Percentiles rank a stretch among this genome's conserved stretches.
Conservation (phyloP, 371 early-diverging fungal genomes). For the Syncephalis plumigaleata region DNA sequence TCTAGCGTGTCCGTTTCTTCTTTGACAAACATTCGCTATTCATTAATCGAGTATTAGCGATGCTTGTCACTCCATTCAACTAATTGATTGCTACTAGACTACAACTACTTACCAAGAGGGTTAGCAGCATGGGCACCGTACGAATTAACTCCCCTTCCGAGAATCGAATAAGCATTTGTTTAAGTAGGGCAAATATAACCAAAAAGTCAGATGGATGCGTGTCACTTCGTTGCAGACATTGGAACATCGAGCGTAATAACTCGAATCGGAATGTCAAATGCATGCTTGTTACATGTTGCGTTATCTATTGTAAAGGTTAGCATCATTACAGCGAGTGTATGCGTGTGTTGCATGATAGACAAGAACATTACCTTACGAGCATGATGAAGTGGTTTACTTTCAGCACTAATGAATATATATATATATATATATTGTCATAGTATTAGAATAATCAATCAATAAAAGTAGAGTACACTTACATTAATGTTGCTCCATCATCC, state of each 20-base stretch:
- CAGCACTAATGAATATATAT: neutral
- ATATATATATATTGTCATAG: too few relatives aligned
- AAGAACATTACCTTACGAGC: conserved; percentile 3
- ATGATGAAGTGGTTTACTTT: neutral
- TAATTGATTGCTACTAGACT: too few relatives aligned
- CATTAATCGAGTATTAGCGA: too few relatives aligned
- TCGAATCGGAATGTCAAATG: conserved; percentile 10
- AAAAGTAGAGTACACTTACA: conserved; percentile 1
- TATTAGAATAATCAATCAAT: too few relatives aligned
- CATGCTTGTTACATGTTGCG: conserved; percentile 1
- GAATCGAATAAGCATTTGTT: conserved; percentile 29
- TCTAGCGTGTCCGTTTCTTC: conserved; percentile 13
- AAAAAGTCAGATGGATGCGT: conserved; percentile 37
- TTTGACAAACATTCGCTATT: conserved; percentile 7
- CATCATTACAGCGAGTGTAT: too few relatives aligned
- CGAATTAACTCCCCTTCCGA: conserved; percentile 38
- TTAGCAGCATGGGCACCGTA: conserved; percentile 41
- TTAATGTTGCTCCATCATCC: conserved; percentile 1
- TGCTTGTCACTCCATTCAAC: too few relatives aligned
- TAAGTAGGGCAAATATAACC: conserved; percentile 26
- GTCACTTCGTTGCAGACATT: conserved; percentile 26
- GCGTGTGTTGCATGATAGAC: conserved; percentile 11
- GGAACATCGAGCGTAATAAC: conserved; percentile 29
- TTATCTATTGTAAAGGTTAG: neutral
- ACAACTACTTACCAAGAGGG: conserved; percentile 22